These are phyloP conservation scores for Rhizoctonia solani DNA, from an alignment of 1,284 basidiomycete genomes.

Conservation along the genomic window DNA sequence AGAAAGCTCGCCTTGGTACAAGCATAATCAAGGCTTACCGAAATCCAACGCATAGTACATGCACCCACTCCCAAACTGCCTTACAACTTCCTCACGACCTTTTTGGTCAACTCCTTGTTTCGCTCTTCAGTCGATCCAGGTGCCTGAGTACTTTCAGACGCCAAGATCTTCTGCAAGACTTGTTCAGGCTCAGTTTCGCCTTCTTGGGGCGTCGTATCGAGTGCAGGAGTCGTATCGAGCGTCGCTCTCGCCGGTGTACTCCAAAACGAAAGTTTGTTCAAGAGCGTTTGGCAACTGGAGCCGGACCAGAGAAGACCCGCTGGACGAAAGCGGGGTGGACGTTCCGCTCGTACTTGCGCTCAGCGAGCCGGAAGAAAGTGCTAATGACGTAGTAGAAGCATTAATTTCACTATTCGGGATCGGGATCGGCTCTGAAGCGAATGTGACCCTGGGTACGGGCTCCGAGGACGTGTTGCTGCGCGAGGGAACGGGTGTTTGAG, in stretches of 20 bases:
- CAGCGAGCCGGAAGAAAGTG: slow-evolving; percentile 44
- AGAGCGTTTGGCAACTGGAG: slow-evolving; percentile 62
- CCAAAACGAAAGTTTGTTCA: slow-evolving; percentile 74
- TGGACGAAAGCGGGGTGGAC: slow-evolving; percentile 58
- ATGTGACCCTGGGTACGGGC: slow-evolving; percentile 33
- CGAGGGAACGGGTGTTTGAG: background rate
- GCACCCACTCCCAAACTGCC: slow-evolving; percentile 71
- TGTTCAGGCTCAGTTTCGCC: slow-evolving; percentile 12
- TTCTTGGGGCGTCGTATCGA: slow-evolving; percentile 7
- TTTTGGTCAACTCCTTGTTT: slow-evolving; percentile 71
- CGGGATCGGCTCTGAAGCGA: slow-evolving; percentile 16
- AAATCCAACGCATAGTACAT: slow-evolving; percentile 83
- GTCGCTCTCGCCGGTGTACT: slow-evolving; percentile 24
- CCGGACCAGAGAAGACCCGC: slow-evolving; percentile 47
- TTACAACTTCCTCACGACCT: slow-evolving; percentile 74
- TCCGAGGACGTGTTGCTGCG: background rate
- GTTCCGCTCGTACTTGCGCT: slow-evolving; percentile 55
- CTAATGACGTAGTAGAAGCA: slow-evolving; percentile 38
- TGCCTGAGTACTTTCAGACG: slow-evolving; percentile 41
- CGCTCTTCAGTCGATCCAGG: slow-evolving; percentile 64
- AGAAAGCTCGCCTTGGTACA: too few species aligned
- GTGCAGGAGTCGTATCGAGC: slow-evolving; percentile 3
- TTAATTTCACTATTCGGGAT: background rate
- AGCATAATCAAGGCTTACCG: slow-evolving; percentile 51
- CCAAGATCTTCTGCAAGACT: slow-evolving; percentile 29